Conservation (phyloP, 2,329 filamentous ascomycete species). For the Grosmannia huntii region DNA sequence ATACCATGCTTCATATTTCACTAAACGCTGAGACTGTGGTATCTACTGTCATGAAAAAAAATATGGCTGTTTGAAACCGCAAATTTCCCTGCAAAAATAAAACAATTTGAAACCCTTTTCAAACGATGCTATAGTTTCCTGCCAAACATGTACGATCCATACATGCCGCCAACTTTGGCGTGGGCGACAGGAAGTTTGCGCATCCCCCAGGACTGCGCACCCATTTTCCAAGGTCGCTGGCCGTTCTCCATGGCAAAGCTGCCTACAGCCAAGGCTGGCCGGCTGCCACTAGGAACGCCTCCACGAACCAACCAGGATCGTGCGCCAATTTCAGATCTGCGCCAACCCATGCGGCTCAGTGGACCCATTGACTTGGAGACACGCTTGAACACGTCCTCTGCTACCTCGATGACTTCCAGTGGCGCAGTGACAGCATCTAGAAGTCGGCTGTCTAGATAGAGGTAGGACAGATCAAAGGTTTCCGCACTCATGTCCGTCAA, state of each 20-base stretch:
- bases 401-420: conserved; percentile 64
- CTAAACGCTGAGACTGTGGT: too few relatives aligned
- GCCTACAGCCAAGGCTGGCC: not conserved
- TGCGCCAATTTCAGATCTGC: conserved; percentile 53
- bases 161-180: conserved; percentile 88
- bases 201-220: conserved; percentile 74
- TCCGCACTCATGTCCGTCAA: conserved; percentile 57
- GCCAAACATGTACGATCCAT: conserved; percentile 60
- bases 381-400: conserved; percentile 52
- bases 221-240: conserved; percentile 65
- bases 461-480: conserved; percentile 43
- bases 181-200: conserved; percentile 82
- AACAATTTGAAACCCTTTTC: not conserved
- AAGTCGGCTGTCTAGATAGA: conserved; percentile 38
- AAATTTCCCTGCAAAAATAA: not conserved
- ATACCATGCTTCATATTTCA: too few relatives aligned
- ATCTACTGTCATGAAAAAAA: too few relatives aligned
- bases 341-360: conserved; percentile 54
- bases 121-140: conserved; percentile 32
- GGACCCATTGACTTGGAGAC: conserved; percentile 50
- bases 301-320: conserved; percentile 55
- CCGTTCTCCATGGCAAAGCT: conserved; percentile 26
- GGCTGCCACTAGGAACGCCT: conserved; percentile 30
- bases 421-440: conserved; percentile 49
- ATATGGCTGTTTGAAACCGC: too few relatives aligned